phyloP scores from a whole-genome alignment of 2,329 filamentous ascomycete genomes.

The Exophiala sp. region DNA sequence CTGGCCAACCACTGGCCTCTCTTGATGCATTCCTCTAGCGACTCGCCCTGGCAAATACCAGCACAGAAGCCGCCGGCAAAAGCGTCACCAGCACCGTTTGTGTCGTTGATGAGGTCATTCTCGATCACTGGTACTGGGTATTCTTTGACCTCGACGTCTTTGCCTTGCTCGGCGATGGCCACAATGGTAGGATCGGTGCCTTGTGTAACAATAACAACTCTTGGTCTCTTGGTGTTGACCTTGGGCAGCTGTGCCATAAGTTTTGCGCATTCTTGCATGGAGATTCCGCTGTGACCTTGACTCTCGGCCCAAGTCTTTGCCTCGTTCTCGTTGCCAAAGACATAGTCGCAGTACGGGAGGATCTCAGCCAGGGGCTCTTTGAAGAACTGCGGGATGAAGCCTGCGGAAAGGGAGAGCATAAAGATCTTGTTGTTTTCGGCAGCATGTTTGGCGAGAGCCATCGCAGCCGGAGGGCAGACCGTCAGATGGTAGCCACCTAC shows the following conservation, averaged over 20 bases:
- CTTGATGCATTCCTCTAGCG: constrained; percentile 71
- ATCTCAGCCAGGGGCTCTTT: constrained; percentile 86
- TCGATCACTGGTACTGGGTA: constrained; percentile 77
- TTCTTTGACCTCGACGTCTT: constrained; percentile 60
- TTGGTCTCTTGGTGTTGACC: constrained; percentile 69
- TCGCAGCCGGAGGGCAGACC: constrained; percentile 83
- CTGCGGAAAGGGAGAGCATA: constrained; percentile 84
- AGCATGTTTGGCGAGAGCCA: constrained; percentile 85
- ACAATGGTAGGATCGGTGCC: constrained; percentile 87
- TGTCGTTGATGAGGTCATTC: constrained; percentile 79
- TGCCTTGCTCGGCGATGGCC: constrained; percentile 63
- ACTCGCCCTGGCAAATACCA: constrained; percentile 77
- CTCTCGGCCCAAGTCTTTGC: constrained; percentile 79
- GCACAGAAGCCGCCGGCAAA: constrained; percentile 93
- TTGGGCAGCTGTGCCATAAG: constrained; percentile 77
- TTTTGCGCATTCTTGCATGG: constrained; percentile 63
- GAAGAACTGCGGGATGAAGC: constrained; percentile 97
- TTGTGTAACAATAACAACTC: constrained; percentile 88
- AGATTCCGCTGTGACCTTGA: constrained; percentile 64
- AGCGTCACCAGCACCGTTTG: constrained; percentile 92
- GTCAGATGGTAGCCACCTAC: constrained; percentile 97
- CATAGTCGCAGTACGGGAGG: constrained; percentile 89
- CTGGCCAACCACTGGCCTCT: constrained; percentile 96
- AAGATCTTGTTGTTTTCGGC: constrained; percentile 83
- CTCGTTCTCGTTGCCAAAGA: constrained; percentile 96